Evolutionary conservation across 176 grass and related monocot genomes (phyloP), one percentile per base, ranked within the genome.

Genomic region (Triticum timopheevii): DNA sequence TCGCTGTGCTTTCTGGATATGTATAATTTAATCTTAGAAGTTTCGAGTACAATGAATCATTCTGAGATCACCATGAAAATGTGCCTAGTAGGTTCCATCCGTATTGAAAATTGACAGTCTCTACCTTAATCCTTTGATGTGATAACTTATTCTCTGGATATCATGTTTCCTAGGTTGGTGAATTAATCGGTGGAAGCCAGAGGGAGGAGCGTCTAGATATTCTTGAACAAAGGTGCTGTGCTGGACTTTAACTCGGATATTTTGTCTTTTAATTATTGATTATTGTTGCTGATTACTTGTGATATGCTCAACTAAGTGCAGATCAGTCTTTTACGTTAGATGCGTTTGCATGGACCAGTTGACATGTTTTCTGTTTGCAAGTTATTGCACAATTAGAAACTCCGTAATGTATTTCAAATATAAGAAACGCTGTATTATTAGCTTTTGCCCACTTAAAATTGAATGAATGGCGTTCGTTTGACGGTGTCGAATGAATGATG

Each of bases 121-220:
- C 22, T 71, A 45, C 39, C 31, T 40, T 64, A 20, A 23, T 36
- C 58, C 6, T 20, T 68, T n/a, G 28, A 24, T 58, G 6, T 33
- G 11, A 67, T 38, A 12, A 77, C 42, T 82, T 90, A 38, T 65
- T 39, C 63, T 42, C 45, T 93, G 52, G 34, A 22, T 76, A 73
- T 81, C 81, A 71, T 82, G 36, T 89, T 85, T 50, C 36, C 20
- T 86, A 98, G 95, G 93, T 98, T 89, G 95, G 95, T 16, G 93
- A 98, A 56, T 79, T 97, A 81, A 88, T 97, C 76, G 92, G 95
- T 65, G 95, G 95, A 95, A 97, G 95, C 80, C 95, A 98, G 89
- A 98, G 95, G 69, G 95, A 95, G 78, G 95, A 98, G 50, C 86
- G 95, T 58, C 68, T 95, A 45, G 93, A 95, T 34, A 64, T 92